These are phyloP conservation scores for Aspergillus versicolor DNA, from an alignment of 2,329 filamentous ascomycete species.

Conservation along the genomic window DNA sequence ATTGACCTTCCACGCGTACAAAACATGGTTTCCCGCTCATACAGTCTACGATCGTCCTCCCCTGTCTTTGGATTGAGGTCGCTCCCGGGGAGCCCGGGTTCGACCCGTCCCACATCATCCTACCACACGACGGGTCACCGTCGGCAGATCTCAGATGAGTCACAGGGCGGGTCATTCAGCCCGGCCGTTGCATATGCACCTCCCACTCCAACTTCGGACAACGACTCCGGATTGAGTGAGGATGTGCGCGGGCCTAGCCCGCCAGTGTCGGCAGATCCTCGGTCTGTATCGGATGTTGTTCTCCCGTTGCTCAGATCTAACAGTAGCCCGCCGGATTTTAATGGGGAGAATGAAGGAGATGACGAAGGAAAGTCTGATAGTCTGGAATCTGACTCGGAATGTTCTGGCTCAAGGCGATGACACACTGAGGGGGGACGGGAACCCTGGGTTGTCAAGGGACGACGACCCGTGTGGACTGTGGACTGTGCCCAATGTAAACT, in stretches of 20 bases:
- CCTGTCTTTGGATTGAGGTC: constrained; percentile 36
- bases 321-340: constrained; percentile 33
- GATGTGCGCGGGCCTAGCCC: constrained; percentile 15
- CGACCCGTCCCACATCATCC: constrained; percentile 35
- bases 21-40: constrained; percentile 46
- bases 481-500: background rate
- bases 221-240: constrained; percentile 19
- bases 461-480: background rate
- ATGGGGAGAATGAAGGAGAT: constrained; percentile 14
- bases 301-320: constrained; percentile 29
- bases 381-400: constrained; percentile 1
- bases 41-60: constrained; percentile 42
- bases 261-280: constrained; percentile 12
- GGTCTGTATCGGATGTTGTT: constrained; percentile 23
- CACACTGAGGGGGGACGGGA: background rate
- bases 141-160: constrained; percentile 38
- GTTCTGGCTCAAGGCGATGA: constrained; percentile 6
- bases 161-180: constrained; percentile 27
- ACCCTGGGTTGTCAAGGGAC: no score
- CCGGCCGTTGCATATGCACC: constrained; percentile 39
- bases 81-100: constrained; percentile 37
- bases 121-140: constrained; percentile 28
- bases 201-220: constrained; percentile 39
- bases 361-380: background rate
- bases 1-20: constrained; percentile 49